These are phyloP conservation scores for Ganoderma multipileum DNA, from an alignment of 1,284 basidiomycete species.

Conservation along the genomic window DNA sequence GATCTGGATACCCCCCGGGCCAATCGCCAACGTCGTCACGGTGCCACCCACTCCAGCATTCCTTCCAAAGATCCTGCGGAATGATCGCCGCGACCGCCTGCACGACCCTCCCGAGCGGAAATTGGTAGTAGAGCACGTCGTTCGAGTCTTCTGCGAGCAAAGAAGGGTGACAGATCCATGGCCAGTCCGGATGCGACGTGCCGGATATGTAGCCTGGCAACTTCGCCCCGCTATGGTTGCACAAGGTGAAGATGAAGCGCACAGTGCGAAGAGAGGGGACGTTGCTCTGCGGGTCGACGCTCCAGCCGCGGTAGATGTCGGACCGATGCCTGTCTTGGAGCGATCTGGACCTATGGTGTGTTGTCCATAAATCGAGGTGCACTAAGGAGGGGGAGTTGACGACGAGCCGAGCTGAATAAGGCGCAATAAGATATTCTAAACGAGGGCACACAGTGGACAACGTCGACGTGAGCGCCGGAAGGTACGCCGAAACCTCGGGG, in stretches of 20 bases:
- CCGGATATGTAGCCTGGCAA: neutral
- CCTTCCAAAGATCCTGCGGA: neutral
- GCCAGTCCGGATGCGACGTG: neutral
- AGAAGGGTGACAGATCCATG: conserved; percentile 2
- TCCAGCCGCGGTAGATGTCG: neutral
- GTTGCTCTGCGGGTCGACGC: neutral
- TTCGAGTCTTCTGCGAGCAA: neutral
- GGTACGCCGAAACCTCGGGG: neutral
- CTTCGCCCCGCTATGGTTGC: fast-evolving
- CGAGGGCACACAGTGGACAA: neutral
- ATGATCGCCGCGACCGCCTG: neutral
- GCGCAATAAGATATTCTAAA: conserved; percentile 4
- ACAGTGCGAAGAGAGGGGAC: neutral
- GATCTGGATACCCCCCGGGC: neutral
- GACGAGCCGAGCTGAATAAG: neutral
- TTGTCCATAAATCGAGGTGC: neutral
- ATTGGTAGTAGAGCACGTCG: neutral
- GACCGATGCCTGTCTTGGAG: neutral
- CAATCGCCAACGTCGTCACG: neutral
- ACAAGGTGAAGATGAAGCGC: neutral
- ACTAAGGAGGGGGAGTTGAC: neutral
- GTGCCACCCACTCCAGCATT: neutral
- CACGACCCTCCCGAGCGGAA: neutral
- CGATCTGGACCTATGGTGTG: neutral
- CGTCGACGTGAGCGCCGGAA: too few relatives aligned